Conservation (phyloP, 2,329 filamentous ascomycete genomes). For the Chalara sp. region DNA sequence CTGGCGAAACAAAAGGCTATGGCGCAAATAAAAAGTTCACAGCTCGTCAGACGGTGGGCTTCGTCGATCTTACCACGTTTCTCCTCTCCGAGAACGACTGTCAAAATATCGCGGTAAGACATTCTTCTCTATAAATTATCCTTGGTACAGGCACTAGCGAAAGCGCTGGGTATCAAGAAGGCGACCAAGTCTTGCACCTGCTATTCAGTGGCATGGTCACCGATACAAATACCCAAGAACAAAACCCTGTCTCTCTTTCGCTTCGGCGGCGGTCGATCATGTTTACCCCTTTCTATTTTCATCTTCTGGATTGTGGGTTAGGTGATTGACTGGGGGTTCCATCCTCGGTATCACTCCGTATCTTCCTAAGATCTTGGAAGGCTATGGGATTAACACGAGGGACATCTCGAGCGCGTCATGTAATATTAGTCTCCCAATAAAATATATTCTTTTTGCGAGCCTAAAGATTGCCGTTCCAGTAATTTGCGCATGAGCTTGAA, state of each 20-base stretch:
- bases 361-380: conserved; percentile 42
- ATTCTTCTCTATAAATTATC: conserved; percentile 7
- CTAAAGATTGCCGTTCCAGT: background rate
- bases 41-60: conserved; percentile 59
- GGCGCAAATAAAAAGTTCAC: conserved; percentile 71
- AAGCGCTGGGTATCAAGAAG: conserved; percentile 51
- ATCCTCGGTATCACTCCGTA: conserved; percentile 40
- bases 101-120: conserved; percentile 24
- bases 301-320: conserved; percentile 34
- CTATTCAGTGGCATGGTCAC: conserved; percentile 49
- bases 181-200: conserved; percentile 43
- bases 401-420: conserved; percentile 31
- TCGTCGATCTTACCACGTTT: conserved; percentile 77
- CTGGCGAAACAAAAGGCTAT: conserved; percentile 60
- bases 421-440: background rate
- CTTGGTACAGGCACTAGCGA: background rate
- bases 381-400: conserved; percentile 43
- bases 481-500: no score
- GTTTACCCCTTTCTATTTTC: conserved; percentile 31
- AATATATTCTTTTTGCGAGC: conserved; percentile 9
- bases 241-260: conserved; percentile 27
- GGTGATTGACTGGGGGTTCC: conserved; percentile 19
- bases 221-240: conserved; percentile 65
- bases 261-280: conserved; percentile 21
- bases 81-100: conserved; percentile 66